Evolutionary conservation across 495 filamentous ascomycete genomes (phyloP), one percentile per base, ranked within the genome.

Genomic region (Hyphodiscus hymeniophilus): DNA sequence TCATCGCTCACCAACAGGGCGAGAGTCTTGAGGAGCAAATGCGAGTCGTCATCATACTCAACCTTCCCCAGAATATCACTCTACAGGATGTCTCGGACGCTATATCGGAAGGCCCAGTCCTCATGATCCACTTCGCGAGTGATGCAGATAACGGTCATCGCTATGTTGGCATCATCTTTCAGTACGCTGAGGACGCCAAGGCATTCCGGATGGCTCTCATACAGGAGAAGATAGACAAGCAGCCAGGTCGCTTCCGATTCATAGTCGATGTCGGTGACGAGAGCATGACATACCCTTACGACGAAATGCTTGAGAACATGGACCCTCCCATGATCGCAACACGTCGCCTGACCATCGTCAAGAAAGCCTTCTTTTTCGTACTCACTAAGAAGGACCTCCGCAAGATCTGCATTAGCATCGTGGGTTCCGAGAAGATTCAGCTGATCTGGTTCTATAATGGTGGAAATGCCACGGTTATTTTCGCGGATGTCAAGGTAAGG

Each of bases 391-490:
- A 34, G 13, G 10, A 48, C 7, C 18, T 60, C 7, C 34, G 28
- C 21, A n/a, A 18, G 13, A 34, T 56, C n/a, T 56, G 49, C 18
- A 35, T 42, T 20, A 55, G 47, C 18, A 3, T 48, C 7, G 58
- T 55, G 3, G 48, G 48, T 6, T 35, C 18, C 7, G 55, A 58
- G 3, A 41, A 52, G 13, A 42, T 61, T 32, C 51, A 59, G 34
- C 24, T 55, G 30, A 34, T 61, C 36, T 56, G 43, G 38, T 22
- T 59, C 15, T 61, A 58, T 28, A 61, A 61, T 42, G 49, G 44
- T 4, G 58, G 58, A 1, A 61, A 61, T 38, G 58, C 58, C 1
- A 61, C 58, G 7, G 34, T 59, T 1, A 45, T 61, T 7, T 58
- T 61, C 18, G 17, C 55, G 1, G 47, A 55, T 43, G 56, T 58